phyloP scores from a whole-genome alignment of 179 eudicot species.

The Beta macrorhiza region DNA sequence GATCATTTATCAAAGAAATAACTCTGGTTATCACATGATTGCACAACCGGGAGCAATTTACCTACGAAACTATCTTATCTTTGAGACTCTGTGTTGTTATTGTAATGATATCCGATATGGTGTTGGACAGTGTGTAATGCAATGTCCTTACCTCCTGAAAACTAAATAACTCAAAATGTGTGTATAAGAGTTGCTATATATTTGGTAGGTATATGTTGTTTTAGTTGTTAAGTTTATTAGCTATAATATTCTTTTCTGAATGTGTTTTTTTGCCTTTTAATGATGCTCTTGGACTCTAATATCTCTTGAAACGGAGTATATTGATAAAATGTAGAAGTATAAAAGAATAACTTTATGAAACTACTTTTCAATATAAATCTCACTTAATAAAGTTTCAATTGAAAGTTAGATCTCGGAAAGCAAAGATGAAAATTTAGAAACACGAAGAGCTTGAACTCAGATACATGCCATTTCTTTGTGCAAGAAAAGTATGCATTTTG shows the following conservation, averaged over 20 bases:
- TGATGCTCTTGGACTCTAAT: background rate
- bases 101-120: background rate
- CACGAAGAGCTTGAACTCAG: background rate
- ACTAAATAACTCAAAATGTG: background rate
- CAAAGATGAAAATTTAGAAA: background rate
- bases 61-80: too few species aligned
- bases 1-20: too few species aligned
- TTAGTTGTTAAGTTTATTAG: background rate
- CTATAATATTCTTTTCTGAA: background rate
- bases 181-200: background rate
- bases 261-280: background rate
- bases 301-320: too few species aligned
- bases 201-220: background rate
- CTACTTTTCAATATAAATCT: too few species aligned
- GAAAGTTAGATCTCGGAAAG: background rate
- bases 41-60: too few species aligned
- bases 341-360: too few species aligned
- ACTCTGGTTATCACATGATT: too few species aligned
- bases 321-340: too few species aligned
- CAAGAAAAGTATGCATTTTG: background rate
- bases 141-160: background rate
- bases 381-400: background rate
- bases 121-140: background rate
- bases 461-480: background rate
- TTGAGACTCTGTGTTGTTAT: background rate